phyloP scores from a whole-genome alignment of 2,329 filamentous ascomycete genomes.

The Claviceps capensis region DNA sequence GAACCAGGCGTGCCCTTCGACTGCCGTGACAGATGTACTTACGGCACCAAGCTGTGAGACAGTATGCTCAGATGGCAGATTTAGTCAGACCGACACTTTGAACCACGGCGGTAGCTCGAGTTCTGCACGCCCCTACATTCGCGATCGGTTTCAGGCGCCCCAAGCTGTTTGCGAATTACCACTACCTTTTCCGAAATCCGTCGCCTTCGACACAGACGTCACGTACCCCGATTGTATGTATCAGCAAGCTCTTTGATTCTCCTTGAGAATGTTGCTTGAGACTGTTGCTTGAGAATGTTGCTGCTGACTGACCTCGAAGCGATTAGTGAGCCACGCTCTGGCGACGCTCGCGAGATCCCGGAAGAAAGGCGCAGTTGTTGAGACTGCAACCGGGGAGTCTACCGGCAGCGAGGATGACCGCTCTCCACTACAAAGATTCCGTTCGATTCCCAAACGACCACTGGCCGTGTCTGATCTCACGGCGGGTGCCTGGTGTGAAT shows the following conservation, averaged over 20 bases:
- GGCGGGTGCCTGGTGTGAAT: constrained; percentile 86
- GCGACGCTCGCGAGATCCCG: constrained; percentile 10
- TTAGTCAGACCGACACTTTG: neutral
- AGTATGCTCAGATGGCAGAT: neutral
- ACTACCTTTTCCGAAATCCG: neutral
- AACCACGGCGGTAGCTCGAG: neutral
- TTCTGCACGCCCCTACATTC: neutral
- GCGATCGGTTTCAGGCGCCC: neutral
- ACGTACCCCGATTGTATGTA: constrained; percentile 41
- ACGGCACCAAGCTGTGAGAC: neutral
- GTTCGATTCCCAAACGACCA: constrained; percentile 61
- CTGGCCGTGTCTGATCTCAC: constrained; percentile 81
- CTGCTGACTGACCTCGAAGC: constrained; percentile 52
- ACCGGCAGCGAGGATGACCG: constrained; percentile 17
- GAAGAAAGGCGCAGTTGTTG: constrained; percentile 4
- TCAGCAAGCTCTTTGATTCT: neutral
- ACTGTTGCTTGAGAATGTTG: constrained; percentile 1
- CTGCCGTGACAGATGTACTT: neutral
- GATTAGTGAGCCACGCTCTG: constrained; percentile 42
- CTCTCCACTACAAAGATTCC: constrained; percentile 63
- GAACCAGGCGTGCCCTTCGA: neutral
- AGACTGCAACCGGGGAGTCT: neutral
- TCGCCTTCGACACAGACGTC: constrained; percentile 16
- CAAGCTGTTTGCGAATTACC: neutral
- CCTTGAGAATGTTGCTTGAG: neutral